Evolutionary conservation across 1,284 basidiomycete species (phyloP).

Genomic region (Puccinia horiana): DNA sequence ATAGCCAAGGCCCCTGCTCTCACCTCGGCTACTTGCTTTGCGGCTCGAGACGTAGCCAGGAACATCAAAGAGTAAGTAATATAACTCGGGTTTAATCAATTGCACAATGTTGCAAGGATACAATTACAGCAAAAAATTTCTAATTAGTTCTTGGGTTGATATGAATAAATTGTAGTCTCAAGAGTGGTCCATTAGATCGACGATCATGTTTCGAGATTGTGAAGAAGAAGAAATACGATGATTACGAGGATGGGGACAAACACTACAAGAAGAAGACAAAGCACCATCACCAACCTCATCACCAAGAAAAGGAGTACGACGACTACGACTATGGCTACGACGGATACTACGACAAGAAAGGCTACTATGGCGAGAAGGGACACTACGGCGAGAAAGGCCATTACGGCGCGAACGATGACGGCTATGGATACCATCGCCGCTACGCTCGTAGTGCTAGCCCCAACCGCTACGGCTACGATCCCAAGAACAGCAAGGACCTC

Average conservation of each 20-base stretch:
- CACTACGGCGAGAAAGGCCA: slow-evolving; percentile 9
- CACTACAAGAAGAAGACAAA: slow-evolving; percentile 16
- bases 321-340: neutral
- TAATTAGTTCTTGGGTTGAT: neutral
- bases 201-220: slow-evolving; percentile 14
- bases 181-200: slow-evolving; percentile 12
- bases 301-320: neutral
- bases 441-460: neutral
- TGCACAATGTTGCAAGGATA: no score
- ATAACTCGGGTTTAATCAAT: no score
- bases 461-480: neutral
- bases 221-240: slow-evolving; percentile 20
- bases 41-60: neutral
- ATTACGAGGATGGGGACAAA: neutral
- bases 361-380: slow-evolving; percentile 29
- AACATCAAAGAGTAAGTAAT: slow-evolving; percentile 20
- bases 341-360: slow-evolving; percentile 17
- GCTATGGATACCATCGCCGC: neutral
- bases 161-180: slow-evolving; percentile 1
- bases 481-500: neutral
- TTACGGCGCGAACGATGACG: neutral
- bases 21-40: slow-evolving; percentile 19
- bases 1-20: neutral
- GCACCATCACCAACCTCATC: neutral
- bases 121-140: no score